Evolutionary conservation across 768 basidiomycete genomes (phyloP).

Genomic region (Macrolepiota dolichaula): DNA sequence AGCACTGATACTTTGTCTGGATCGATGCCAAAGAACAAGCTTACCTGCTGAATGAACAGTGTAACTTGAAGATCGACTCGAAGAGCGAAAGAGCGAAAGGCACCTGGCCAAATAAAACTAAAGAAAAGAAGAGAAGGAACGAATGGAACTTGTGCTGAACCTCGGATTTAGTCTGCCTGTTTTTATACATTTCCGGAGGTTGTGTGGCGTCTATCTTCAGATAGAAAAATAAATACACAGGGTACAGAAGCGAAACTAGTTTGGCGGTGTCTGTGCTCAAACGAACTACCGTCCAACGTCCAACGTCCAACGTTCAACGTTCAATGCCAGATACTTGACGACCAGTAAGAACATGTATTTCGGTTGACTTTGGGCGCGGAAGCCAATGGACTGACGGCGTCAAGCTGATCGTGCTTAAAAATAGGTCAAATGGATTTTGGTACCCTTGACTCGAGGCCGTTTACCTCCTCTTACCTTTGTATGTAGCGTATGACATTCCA

Average conservation of each 20-base stretch:
- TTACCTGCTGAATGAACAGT: background rate
- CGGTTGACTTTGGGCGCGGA: constrained; percentile 7
- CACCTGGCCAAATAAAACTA: constrained; percentile 10
- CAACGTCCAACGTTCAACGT: background rate
- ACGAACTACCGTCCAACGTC: background rate
- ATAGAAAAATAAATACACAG: background rate
- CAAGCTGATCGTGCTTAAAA: background rate
- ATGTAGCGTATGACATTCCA: too few species aligned
- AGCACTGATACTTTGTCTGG: background rate
- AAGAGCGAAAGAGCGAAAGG: constrained; percentile 10
- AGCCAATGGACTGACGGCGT: background rate
- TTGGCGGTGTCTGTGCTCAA: background rate
- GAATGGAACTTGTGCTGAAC: background rate
- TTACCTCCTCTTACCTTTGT: background rate
- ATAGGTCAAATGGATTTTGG: background rate
- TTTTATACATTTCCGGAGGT: background rate
- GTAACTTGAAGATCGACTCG: constrained; percentile 5
- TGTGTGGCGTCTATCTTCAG: background rate
- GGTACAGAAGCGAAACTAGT: background rate
- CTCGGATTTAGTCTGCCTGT: background rate
- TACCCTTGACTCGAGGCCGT: background rate
- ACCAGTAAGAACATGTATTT: background rate
- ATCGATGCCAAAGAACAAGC: background rate
- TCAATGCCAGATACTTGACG: background rate
- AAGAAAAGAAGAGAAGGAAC: background rate